A percentile compares a stretch with the other conserved stretches of the same genome.
Conservation (phyloP, 495 filamentous ascomycete genomes). For the Penicillium roqueforti region DNA sequence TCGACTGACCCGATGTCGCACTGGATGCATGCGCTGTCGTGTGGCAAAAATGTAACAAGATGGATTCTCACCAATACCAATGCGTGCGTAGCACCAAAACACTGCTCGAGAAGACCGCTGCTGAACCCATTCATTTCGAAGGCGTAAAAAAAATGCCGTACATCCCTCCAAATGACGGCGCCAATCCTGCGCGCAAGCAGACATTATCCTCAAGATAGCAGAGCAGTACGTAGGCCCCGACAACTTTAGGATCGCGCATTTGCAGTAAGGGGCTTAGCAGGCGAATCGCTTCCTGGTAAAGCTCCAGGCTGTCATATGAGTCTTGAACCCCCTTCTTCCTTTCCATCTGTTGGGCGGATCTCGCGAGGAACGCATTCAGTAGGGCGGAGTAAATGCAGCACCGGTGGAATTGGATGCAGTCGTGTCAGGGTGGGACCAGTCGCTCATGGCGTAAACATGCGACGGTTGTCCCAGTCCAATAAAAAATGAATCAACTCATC, state of each 20-base stretch:
- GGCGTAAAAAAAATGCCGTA: constrained; percentile 42
- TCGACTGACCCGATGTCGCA: constrained; percentile 34
- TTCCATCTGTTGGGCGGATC: constrained; percentile 43
- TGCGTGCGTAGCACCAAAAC: constrained; percentile 50
- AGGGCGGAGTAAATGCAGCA: constrained; percentile 31
- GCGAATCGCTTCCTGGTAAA: constrained; percentile 46
- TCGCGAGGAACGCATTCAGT: constrained; percentile 39
- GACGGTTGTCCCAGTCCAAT: neutral
- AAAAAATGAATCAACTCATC: neutral
- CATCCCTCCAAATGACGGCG: constrained; percentile 47
- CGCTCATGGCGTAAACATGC: neutral
- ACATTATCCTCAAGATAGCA: constrained; percentile 50
- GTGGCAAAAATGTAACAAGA: constrained; percentile 45
- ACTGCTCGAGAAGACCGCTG: constrained; percentile 38
- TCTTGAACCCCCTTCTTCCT: constrained; percentile 34
- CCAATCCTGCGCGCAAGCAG: constrained; percentile 43
- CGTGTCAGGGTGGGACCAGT: neutral
- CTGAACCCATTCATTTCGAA: constrained; percentile 43
- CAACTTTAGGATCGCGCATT: constrained; percentile 36
- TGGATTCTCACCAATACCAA: too few relatives aligned
- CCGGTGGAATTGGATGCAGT: constrained; percentile 19
- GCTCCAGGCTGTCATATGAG: constrained; percentile 39
- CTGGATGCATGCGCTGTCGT: constrained; percentile 44
- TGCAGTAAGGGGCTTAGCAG: constrained; percentile 34
- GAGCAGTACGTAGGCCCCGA: constrained; percentile 39